Percentiles rank a stretch among this genome's conserved stretches.
These are phyloP conservation scores for Borovskyia barvae DNA, from an alignment of 208 protist species.

Conservation along the genomic window DNA sequence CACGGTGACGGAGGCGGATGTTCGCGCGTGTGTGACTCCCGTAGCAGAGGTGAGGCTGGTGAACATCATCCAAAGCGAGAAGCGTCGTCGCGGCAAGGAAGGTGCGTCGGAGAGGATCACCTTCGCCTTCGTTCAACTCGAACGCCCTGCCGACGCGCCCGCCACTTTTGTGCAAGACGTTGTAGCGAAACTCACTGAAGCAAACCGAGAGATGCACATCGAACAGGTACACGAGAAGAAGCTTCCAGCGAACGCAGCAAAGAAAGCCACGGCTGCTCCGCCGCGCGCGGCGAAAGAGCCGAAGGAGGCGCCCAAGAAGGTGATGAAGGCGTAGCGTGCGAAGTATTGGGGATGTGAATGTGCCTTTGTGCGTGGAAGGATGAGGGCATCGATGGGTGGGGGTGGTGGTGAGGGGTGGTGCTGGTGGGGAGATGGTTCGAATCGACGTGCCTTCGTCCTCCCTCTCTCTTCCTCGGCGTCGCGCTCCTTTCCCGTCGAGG, in stretches of 20 bases:
- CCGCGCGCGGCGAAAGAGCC: not conserved
- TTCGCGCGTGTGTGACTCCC: slow-evolving; percentile 47
- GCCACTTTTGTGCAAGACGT: slow-evolving; percentile 40
- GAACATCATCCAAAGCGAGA: slow-evolving; percentile 62
- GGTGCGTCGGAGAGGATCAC: slow-evolving; percentile 34
- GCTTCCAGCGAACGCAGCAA: not conserved
- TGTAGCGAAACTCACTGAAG: slow-evolving; percentile 30
- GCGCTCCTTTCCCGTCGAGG: no score
- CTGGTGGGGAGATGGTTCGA: no score
- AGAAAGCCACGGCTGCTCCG: not conserved
- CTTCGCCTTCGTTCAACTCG: slow-evolving; percentile 78
- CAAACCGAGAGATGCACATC: slow-evolving; percentile 31
- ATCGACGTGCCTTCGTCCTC: no score
- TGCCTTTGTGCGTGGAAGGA: no score
- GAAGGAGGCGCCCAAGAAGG: not conserved
- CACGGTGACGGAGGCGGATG: slow-evolving; percentile 49
- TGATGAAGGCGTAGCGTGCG: not conserved
- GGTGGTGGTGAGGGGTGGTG: no score
- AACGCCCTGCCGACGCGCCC: slow-evolving; percentile 44
- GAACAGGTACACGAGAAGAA: slow-evolving; percentile 68
- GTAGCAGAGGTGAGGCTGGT: slow-evolving; percentile 33
- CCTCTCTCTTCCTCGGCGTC: no score
- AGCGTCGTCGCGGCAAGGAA: slow-evolving; percentile 46
- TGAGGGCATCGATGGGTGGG: no score
- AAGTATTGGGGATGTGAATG: no score